Evolutionary conservation across 371 early-diverging fungal genomes (phyloP).

Genomic region (Apophysomyces variabilis): DNA sequence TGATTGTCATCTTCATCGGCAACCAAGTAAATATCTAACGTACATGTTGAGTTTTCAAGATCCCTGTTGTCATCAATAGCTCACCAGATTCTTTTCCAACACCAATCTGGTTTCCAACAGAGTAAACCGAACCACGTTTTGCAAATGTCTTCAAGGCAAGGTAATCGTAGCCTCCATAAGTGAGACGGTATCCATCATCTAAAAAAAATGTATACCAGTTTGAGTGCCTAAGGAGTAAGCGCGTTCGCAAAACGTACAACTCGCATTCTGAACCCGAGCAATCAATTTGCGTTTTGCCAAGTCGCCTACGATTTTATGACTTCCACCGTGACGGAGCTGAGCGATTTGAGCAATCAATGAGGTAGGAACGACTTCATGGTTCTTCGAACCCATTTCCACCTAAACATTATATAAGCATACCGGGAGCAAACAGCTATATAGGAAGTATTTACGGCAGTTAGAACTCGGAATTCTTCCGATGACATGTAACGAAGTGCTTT

Average conservation of each 20-base stretch:
- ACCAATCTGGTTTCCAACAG: constrained; percentile 99
- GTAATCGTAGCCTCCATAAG: constrained; percentile 99
- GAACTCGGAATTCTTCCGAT: constrained; percentile 92
- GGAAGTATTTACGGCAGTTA: constrained; percentile 79
- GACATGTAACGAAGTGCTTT: constrained; percentile 94
- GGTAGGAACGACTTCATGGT: constrained; percentile 97
- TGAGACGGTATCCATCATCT: constrained; percentile 97
- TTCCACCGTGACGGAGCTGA: constrained; percentile 84
- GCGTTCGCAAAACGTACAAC: constrained; percentile 59
- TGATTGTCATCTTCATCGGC: constrained; percentile 89
- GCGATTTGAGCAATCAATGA: constrained; percentile 89
- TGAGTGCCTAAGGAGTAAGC: background rate
- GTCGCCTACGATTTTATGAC: constrained; percentile 82
- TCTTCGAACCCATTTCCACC: constrained; percentile 96
- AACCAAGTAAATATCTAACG: constrained; percentile 90
- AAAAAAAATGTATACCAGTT: background rate
- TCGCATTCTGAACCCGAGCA: constrained; percentile 84
- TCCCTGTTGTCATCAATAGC: constrained; percentile 18
- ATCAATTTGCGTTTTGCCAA: constrained; percentile 90
- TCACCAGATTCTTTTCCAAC: constrained; percentile 98
- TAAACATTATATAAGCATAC: constrained; percentile 26
- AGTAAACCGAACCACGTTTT: constrained; percentile 86
- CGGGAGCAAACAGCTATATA: background rate
- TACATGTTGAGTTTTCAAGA: background rate
- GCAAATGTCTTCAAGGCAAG: constrained; percentile 95